Percentiles rank a stretch among this genome's conserved stretches.
Evolutionary conservation across 129 eudicot genomes (phyloP).

Genomic region (Pseudognaphalium luteoalbum): DNA sequence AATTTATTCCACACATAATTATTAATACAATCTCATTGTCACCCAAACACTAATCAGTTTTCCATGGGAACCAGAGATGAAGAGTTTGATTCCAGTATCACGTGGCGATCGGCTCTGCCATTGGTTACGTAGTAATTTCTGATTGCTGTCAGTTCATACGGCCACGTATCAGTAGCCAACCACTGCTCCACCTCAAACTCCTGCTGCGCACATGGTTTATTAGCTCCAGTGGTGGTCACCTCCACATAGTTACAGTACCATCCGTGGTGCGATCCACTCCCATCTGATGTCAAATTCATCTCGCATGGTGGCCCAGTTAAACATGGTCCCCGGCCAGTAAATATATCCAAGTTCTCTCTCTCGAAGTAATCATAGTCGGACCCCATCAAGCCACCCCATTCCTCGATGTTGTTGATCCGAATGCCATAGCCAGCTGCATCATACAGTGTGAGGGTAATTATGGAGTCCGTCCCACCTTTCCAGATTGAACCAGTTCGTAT

Average conservation of each 20-base stretch:
- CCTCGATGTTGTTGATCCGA: conserved; percentile 50
- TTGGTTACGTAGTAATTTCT: conserved; percentile 37
- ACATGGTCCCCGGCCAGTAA: conserved; percentile 80
- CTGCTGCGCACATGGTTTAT: conserved; percentile 55
- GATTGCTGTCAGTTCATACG: conserved; percentile 57
- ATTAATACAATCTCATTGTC: background rate
- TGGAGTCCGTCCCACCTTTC: conserved; percentile 80
- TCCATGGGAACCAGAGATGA: background rate
- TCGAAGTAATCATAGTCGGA: conserved; percentile 63
- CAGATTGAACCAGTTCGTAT: conserved; percentile 63
- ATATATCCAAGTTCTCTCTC: conserved; percentile 78
- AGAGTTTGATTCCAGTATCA: background rate
- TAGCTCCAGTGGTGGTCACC: conserved; percentile 74
- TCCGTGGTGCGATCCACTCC: conserved; percentile 63
- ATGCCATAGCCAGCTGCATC: conserved; percentile 56
- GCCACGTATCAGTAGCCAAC: conserved; percentile 73
- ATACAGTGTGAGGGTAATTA: conserved; percentile 51
- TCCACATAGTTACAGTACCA: conserved; percentile 91
- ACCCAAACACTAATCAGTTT: background rate
- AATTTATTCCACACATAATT: background rate
- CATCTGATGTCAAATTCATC: conserved; percentile 76
- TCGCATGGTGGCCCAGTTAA: conserved; percentile 58
- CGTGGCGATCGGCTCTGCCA: background rate
- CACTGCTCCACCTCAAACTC: conserved; percentile 84
- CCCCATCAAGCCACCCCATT: conserved; percentile 96